Percentiles rank a stretch among this genome's conserved stretches.
These are phyloP conservation scores for Didymella pinodella DNA, from an alignment of 2,329 filamentous ascomycete genomes.

Conservation along the genomic window DNA sequence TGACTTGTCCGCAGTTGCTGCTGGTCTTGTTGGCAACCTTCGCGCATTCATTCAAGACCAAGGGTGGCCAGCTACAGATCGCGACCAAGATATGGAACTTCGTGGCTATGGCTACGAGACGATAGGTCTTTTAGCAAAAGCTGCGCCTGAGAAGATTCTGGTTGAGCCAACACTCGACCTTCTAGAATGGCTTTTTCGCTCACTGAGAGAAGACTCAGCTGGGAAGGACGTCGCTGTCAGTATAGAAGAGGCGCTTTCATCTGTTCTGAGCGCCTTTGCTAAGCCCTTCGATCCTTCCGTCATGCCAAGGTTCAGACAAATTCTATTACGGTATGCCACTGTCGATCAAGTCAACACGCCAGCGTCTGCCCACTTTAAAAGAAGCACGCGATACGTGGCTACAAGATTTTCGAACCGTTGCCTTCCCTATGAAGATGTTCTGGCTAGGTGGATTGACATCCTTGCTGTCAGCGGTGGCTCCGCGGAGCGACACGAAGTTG, in stretches of 20 bases:
- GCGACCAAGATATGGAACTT: slow-evolving; percentile 67
- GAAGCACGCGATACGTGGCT: slow-evolving; percentile 78
- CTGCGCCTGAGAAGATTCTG: slow-evolving; percentile 66
- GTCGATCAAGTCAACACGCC: slow-evolving; percentile 25
- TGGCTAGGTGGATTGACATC: slow-evolving; percentile 87
- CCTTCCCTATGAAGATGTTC: slow-evolving; percentile 77
- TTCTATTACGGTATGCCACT: slow-evolving; percentile 46
- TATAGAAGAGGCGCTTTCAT: slow-evolving; percentile 87
- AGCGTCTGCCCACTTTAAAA: slow-evolving; percentile 52
- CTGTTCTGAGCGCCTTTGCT: slow-evolving; percentile 69
- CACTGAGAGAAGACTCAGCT: slow-evolving; percentile 79
- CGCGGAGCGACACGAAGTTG: slow-evolving; percentile 78
- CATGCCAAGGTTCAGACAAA: slow-evolving; percentile 51
- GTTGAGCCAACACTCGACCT: slow-evolving; percentile 62
- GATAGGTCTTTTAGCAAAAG: slow-evolving; percentile 79
- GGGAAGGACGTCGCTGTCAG: slow-evolving; percentile 79
- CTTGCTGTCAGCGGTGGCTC: slow-evolving; percentile 74
- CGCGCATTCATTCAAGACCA: slow-evolving; percentile 78
- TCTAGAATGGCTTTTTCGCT: slow-evolving; percentile 81
- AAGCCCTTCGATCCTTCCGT: slow-evolving; percentile 52
- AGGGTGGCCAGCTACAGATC: slow-evolving; percentile 77
- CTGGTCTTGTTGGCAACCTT: slow-evolving; percentile 72
- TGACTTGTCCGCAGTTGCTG: slow-evolving; percentile 71
- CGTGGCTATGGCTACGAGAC: slow-evolving; percentile 88
- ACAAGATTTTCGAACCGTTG: slow-evolving; percentile 92